Evolutionary conservation across 352 stramenopile genomes (phyloP).

Genomic region (Paralagenidium karlingii): DNA sequence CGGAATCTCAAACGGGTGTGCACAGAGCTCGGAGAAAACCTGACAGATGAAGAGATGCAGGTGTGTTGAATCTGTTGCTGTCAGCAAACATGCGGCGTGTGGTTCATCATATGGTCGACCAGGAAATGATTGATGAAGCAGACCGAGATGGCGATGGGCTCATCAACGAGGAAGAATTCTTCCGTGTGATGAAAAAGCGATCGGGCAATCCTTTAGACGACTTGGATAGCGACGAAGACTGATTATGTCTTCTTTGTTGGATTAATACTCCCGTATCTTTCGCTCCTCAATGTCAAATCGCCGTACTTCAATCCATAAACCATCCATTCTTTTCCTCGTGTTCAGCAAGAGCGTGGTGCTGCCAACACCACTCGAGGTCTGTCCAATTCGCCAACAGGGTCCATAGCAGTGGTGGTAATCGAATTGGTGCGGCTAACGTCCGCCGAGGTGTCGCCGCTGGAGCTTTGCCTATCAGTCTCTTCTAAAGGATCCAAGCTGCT

Average conservation of each 20-base stretch:
- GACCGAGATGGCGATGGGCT: slow-evolving; percentile 88
- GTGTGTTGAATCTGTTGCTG: not conserved
- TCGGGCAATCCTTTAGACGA: slow-evolving; percentile 88
- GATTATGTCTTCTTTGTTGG: slow-evolving; percentile 1
- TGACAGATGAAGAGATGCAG: slow-evolving; percentile 48
- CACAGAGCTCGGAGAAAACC: slow-evolving; percentile 75
- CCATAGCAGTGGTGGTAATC: not conserved
- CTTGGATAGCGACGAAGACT: slow-evolving; percentile 85
- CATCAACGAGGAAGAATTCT: slow-evolving; percentile 94
- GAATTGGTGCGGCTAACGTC: not conserved
- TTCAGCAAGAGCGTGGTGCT: not conserved
- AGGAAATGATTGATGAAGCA: slow-evolving; percentile 94
- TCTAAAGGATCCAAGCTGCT: too few relatives aligned
- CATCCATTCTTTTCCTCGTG: not conserved
- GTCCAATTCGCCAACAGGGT: not conserved
- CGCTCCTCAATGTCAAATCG: not conserved
- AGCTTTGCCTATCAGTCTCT: too few relatives aligned
- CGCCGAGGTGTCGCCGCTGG: too few relatives aligned
- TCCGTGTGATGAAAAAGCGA: slow-evolving; percentile 92
- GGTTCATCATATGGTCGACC: too few relatives aligned
- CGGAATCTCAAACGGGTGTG: slow-evolving; percentile 90
- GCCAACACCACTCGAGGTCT: not conserved
- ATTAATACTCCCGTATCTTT: not conserved
- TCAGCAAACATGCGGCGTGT: slow-evolving; percentile 19
- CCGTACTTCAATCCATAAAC: not conserved